Conservation (phyloP, 176 grass and related monocot genomes). For the Poa pratensis region DNA sequence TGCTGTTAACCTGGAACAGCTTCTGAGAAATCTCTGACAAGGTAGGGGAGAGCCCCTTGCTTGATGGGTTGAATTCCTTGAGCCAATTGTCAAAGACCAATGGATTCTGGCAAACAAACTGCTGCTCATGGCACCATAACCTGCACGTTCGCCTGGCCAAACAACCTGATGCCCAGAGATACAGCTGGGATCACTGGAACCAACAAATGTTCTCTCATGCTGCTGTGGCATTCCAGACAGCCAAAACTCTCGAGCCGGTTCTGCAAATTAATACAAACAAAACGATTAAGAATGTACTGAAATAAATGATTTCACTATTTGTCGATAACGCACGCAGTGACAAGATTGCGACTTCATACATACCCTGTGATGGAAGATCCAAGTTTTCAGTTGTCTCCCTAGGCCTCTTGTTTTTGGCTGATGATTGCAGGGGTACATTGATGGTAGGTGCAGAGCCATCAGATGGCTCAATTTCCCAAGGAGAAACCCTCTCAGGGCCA, state of each 20-base stretch:
- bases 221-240: constrained; percentile 51
- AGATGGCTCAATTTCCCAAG: constrained; percentile 88
- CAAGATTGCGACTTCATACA: constrained; percentile 33
- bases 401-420: constrained; percentile 64
- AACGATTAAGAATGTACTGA: constrained; percentile 14
- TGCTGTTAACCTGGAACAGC: constrained; percentile 46
- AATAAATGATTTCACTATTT: background rate
- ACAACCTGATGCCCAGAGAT: constrained; percentile 51
- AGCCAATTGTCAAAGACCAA: constrained; percentile 51
- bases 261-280: constrained; percentile 30
- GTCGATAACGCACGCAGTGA: background rate
- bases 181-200: constrained; percentile 41
- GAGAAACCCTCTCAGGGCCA: constrained; percentile 82
- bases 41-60: constrained; percentile 40
- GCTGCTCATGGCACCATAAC: constrained; percentile 37
- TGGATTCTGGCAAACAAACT: constrained; percentile 48
- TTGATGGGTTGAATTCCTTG: constrained; percentile 54
- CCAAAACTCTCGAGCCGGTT: constrained; percentile 58
- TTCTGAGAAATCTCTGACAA: constrained; percentile 62
- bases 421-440: constrained; percentile 48
- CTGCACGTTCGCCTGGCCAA: constrained; percentile 48
- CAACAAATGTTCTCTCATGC: constrained; percentile 47
- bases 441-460: constrained; percentile 53
- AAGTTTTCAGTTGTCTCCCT: constrained; percentile 53
- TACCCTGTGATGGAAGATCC: constrained; percentile 50